phyloP scores from a whole-genome alignment of 441 rosid genomes.

The Populus trichocarpa region DNA sequence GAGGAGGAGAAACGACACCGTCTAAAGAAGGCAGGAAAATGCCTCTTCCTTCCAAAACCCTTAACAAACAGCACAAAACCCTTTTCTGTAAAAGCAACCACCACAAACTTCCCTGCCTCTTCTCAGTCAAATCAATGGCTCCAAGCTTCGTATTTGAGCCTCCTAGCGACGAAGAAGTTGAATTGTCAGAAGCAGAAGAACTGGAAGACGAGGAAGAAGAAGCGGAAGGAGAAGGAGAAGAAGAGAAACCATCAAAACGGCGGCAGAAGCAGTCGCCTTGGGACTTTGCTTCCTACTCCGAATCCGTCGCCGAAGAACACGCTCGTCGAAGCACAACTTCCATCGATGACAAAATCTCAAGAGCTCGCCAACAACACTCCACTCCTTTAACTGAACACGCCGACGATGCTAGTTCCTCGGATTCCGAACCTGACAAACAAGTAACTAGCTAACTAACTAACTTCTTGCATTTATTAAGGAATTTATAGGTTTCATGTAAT shows the following conservation, averaged over 20 bases:
- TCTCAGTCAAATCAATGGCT: constrained; percentile 29
- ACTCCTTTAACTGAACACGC: constrained; percentile 25
- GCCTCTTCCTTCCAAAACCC: neutral
- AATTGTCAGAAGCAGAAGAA: constrained; percentile 12
- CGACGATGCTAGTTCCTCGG: constrained; percentile 35
- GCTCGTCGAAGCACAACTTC: constrained; percentile 91
- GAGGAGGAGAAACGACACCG: neutral
- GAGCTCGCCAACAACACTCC: constrained; percentile 46
- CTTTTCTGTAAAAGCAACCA: neutral
- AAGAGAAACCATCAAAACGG: constrained; percentile 21
- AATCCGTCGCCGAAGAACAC: constrained; percentile 90
- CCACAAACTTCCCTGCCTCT: neutral
- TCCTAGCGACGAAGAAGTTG: constrained; percentile 49
- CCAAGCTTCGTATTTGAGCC: constrained; percentile 55
- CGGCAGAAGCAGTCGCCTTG: constrained; percentile 72
- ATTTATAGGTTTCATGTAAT: neutral
- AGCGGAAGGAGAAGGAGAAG: neutral
- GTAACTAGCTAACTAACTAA: constrained; percentile 26
- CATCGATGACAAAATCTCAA: constrained; percentile 74
- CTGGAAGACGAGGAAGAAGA: constrained; percentile 7
- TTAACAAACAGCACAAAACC: neutral
- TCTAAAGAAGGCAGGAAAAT: neutral
- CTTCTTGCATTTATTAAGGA: neutral
- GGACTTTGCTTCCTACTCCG: constrained; percentile 83
- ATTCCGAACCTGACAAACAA: constrained; percentile 55